phyloP scores from a whole-genome alignment of 768 basidiomycete species.

The Amanita rubescens region DNA sequence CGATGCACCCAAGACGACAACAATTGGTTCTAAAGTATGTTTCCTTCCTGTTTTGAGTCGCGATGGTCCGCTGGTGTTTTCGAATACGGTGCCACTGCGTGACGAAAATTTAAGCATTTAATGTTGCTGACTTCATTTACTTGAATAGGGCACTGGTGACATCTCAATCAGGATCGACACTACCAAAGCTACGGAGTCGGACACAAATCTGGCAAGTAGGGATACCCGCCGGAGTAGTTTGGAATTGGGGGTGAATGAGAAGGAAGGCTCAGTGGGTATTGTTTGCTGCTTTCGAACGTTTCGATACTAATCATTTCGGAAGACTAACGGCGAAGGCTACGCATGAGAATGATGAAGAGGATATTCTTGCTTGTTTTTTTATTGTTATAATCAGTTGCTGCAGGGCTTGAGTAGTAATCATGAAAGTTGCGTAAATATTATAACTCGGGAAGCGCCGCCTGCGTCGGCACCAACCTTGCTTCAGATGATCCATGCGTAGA shows the following conservation, averaged over 20 bases:
- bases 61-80: not conserved
- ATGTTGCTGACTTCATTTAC: not conserved
- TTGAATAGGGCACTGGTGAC: conserved; percentile 30
- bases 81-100: conserved; percentile 1
- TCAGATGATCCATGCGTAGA: too few relatives aligned
- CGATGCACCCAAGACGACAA: conserved; percentile 28
- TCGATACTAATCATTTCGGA: not conserved
- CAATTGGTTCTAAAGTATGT: conserved; percentile 25
- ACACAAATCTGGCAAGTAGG: too few relatives aligned
- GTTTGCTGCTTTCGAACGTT: too few relatives aligned
- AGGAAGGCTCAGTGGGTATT: too few relatives aligned
- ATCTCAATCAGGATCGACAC: conserved; percentile 52
- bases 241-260: too few relatives aligned
- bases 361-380: not conserved
- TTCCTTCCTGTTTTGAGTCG: not conserved
- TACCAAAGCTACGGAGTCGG: conserved; percentile 24
- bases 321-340: not conserved
- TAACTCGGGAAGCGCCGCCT: too few relatives aligned
- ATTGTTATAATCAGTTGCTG: not conserved
- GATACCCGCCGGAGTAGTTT: too few relatives aligned
- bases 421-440: too few relatives aligned
- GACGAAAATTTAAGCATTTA: not conserved
- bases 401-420: too few relatives aligned
- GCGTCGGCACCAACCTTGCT: too few relatives aligned
- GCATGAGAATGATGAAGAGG: not conserved